Conservation (phyloP, 345 rosid genomes). For the Euphorbia pulcherrima region DNA sequence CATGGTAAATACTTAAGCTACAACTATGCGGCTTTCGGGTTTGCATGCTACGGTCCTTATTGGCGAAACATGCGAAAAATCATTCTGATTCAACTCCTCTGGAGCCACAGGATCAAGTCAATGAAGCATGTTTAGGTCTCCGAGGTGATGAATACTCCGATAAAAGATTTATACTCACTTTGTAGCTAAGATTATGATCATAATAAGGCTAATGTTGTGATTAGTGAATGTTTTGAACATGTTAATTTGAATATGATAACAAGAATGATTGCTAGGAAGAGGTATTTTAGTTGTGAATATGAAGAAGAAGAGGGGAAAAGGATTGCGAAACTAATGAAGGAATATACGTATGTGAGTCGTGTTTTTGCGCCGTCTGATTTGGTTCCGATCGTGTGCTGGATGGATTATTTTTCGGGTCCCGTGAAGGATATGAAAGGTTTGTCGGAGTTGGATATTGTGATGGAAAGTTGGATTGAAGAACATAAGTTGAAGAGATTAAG, state of each 20-base stretch:
- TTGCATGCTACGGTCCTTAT: constrained; percentile 8
- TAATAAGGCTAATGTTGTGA: not conserved
- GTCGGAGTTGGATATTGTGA: constrained; percentile 26
- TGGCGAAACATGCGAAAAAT: constrained; percentile 22
- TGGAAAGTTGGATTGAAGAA: constrained; percentile 34
- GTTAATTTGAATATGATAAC: constrained; percentile 20
- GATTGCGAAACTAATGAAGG: constrained; percentile 27
- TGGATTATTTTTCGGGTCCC: constrained; percentile 15
- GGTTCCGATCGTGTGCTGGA: constrained; percentile 32
- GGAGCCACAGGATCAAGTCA: constrained; percentile 20
- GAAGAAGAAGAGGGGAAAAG: constrained; percentile 22
- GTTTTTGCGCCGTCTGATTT: constrained; percentile 28
- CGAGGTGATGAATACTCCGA: constrained; percentile 13
- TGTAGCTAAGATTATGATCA: not conserved
- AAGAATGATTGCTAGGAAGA: constrained; percentile 29
- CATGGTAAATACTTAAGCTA: constrained; percentile 20
- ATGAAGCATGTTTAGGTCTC: constrained; percentile 20
- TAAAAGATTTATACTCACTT: constrained; percentile 13
- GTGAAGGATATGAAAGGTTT: constrained; percentile 18
- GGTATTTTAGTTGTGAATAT: constrained; percentile 2
- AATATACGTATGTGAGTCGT: constrained; percentile 23
- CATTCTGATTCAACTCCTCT: constrained; percentile 13
- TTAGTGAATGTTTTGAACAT: constrained; percentile 18
- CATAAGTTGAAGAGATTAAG: constrained; percentile 20
- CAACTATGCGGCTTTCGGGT: constrained; percentile 23